Evolutionary conservation across 495 filamentous ascomycete species (phyloP).

Genomic region (Physcia stellaris): DNA sequence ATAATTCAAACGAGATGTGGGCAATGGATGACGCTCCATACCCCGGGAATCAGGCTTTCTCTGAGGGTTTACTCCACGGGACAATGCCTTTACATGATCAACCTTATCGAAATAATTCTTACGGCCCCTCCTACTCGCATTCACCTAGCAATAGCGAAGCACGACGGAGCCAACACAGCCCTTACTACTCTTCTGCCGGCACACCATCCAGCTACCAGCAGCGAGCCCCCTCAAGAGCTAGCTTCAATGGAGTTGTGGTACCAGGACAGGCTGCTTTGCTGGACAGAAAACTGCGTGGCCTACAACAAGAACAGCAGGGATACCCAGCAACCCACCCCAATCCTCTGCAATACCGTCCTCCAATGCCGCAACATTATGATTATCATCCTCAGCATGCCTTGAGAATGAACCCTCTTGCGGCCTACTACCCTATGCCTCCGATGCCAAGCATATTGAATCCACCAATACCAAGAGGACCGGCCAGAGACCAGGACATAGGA

Average conservation of each 20-base stretch:
- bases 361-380: constrained; percentile 28
- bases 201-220: constrained; percentile 32
- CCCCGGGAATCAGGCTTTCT: neutral
- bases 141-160: constrained; percentile 44
- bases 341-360: constrained; percentile 26
- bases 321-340: constrained; percentile 19
- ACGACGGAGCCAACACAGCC: constrained; percentile 38
- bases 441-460: constrained; percentile 17
- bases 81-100: too few relatives aligned
- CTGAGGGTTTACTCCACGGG: too few relatives aligned
- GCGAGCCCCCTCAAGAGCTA: constrained; percentile 27
- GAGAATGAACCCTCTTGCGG: constrained; percentile 26
- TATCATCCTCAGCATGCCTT: constrained; percentile 23
- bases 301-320: constrained; percentile 37
- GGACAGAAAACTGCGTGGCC: constrained; percentile 34
- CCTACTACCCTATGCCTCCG: constrained; percentile 17
- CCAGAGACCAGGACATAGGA: constrained; percentile 51
- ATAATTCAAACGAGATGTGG: neutral
- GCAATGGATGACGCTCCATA: constrained; percentile 1
- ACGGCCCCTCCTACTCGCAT: constrained; percentile 23
- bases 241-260: constrained; percentile 20
- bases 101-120: too few relatives aligned
- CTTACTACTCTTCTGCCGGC: constrained; percentile 40
- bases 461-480: constrained; percentile 32
- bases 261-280: constrained; percentile 28